Conservation (phyloP, 495 filamentous ascomycete species). For the Thozetella sp. region DNA sequence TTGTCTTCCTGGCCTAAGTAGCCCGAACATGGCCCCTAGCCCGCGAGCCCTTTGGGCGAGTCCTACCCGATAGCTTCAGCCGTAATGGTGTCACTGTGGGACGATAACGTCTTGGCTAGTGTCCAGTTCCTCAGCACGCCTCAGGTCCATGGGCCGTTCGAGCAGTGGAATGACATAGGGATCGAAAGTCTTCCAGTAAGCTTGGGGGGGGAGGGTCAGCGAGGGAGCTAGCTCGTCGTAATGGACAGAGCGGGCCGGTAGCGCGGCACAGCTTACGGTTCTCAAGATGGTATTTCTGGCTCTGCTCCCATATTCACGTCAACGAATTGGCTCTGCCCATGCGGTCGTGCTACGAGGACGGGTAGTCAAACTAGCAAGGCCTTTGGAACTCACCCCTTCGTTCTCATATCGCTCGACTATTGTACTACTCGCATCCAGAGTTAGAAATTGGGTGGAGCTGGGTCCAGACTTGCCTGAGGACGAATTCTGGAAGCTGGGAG, state of each 20-base stretch:
- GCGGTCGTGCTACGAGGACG: no score
- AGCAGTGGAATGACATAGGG: constrained; percentile 65
- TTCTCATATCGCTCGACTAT: constrained; percentile 69
- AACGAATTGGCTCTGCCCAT: no score
- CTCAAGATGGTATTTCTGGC: constrained; percentile 64
- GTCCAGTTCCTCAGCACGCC: constrained; percentile 61
- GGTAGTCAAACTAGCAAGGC: neutral
- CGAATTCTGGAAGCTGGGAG: no score
- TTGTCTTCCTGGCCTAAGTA: neutral
- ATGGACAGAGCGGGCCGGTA: no score
- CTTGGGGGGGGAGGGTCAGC: neutral
- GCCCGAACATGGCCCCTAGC: no score
- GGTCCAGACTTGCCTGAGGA: no score
- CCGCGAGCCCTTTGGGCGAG: no score
- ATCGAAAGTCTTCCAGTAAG: constrained; percentile 73
- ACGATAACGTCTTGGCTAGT: constrained; percentile 4
- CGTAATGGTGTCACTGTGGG: constrained; percentile 11
- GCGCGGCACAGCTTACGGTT: constrained; percentile 43
- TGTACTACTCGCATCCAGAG: no score
- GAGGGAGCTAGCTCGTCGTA: neutral
- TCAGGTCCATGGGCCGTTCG: constrained; percentile 64
- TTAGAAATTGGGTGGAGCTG: no score
- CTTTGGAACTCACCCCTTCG: constrained; percentile 41
- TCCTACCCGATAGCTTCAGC: neutral
- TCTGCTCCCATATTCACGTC: no score